Base-by-base conservation (phyloP, 2,329 filamentous ascomycete species). In the Fusarium setosum region DNA sequence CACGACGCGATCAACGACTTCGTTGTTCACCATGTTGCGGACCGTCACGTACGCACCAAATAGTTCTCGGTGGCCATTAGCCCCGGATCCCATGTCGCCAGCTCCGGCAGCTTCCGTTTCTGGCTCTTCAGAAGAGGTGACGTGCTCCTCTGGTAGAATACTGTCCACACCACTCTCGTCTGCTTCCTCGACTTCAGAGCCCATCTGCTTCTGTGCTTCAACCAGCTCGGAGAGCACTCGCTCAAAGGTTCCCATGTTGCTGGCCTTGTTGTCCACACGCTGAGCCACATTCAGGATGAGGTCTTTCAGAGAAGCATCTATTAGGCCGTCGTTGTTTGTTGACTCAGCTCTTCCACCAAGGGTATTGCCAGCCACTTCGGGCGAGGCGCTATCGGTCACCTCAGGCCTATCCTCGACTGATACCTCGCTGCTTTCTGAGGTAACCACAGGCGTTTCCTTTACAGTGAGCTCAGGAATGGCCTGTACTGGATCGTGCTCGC, bases 31-130 rank as follows among this genome's bases (percentile, higher is more conserved):
- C 65, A 86, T 87, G 80, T 92, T 96, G 66, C 87, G 87, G 48
- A 93, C 81, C 0, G 88, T 90, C 55, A 97, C 80, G 13, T 88
- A 88, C 84, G 96, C 87, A 35, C 88, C 92, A 23, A 93, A 79
- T 4, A 73, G 40, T 23, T 59, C 44, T 15, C 6, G 11, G 20
- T 23, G 12, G 26, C 6, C 26, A 29, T 12, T 5, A 5, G 17
- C 18, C 40, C 15, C 34, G 44, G 29, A 23, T 18, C 34, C 31
- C n/a, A 12, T 34, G 10, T 37, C 20, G 1, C n/a, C 34, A 26
- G 24, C 8, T 6, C 24, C 31, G 11, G 2, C 26, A 21, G 15
- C 32, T 24, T 26, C 20, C 18, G 35, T 17, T 13, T 45, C 24
- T 11, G 12, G 26, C n/a, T 47, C 26, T 15, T 23, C 29, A n/a